Evolutionary conservation across 805 yeast species (phyloP).

Genomic region (Pichia phayaonensis): DNA sequence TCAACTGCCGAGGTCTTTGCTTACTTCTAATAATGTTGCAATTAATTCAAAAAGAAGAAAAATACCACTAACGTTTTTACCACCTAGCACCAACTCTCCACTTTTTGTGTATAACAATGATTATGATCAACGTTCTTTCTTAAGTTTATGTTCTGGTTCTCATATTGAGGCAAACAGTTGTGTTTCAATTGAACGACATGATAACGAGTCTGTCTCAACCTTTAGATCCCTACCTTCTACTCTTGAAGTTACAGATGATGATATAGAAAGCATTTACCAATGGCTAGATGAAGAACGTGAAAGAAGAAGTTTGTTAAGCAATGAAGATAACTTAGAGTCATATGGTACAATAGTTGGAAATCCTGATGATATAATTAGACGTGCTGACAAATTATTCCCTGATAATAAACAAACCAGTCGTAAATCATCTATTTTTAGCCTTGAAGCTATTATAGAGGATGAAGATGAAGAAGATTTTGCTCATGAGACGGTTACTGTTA

Average conservation of each 20-base stretch:
- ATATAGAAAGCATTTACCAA: slow-evolving; percentile 25
- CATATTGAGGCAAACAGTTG: slow-evolving; percentile 18
- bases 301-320: slow-evolving; percentile 21
- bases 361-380: slow-evolving; percentile 16
- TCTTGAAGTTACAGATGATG: slow-evolving; percentile 28
- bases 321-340: slow-evolving; percentile 6
- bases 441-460: slow-evolving; percentile 10
- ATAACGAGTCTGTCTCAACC: slow-evolving; percentile 27
- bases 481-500: slow-evolving; percentile 19
- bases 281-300: slow-evolving; percentile 33
- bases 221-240: slow-evolving; percentile 32
- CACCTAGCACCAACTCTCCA: slow-evolving; percentile 32
- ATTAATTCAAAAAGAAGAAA: slow-evolving; percentile 30
- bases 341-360: slow-evolving; percentile 20
- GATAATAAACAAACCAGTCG: slow-evolving; percentile 3
- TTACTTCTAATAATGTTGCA: slow-evolving; percentile 12
- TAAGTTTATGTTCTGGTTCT: slow-evolving; percentile 28
- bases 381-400: slow-evolving; percentile 22
- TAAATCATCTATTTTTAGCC: slow-evolving; percentile 9
- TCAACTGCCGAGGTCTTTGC: slow-evolving; percentile 7
- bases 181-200: slow-evolving; percentile 10
- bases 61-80: slow-evolving; percentile 30
- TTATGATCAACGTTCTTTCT: slow-evolving; percentile 29
- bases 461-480: slow-evolving; percentile 28
- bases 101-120: slow-evolving; percentile 28